Evolutionary conservation across 139 green algal species (phyloP).

Genomic region (Closterium sp.): DNA sequence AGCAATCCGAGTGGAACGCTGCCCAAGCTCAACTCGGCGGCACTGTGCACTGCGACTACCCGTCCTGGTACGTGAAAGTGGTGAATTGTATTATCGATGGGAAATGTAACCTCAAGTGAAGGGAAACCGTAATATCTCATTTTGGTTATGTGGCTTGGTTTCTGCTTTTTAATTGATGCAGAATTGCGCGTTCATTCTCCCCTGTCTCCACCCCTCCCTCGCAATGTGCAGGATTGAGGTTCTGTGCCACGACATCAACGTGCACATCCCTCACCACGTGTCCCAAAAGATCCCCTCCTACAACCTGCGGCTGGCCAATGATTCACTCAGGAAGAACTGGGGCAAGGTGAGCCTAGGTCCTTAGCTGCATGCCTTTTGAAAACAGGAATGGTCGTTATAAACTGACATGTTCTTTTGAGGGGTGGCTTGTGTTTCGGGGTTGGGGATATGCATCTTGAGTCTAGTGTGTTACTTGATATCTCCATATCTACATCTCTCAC

Average conservation of each 20-base stretch:
- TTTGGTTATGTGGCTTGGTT: too few relatives aligned
- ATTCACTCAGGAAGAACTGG: slow-evolving; percentile 48
- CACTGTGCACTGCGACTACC: slow-evolving; percentile 97
- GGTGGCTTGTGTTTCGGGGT: too few relatives aligned
- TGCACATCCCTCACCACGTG: slow-evolving; percentile 96
- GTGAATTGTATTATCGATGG: too few relatives aligned
- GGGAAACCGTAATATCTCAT: too few relatives aligned
- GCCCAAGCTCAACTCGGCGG: slow-evolving; percentile 85
- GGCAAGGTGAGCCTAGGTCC: slow-evolving; percentile 50
- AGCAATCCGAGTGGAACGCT: slow-evolving; percentile 80
- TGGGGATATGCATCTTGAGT: too few relatives aligned
- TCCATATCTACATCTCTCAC: too few relatives aligned
- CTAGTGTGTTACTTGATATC: too few relatives aligned
- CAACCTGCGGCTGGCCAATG: slow-evolving; percentile 74
- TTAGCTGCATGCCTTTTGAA: not conserved
- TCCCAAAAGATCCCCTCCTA: slow-evolving; percentile 83
- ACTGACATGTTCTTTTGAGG: too few relatives aligned
- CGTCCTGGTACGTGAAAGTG: slow-evolving; percentile 55
- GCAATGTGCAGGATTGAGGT: slow-evolving; percentile 79
- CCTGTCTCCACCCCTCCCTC: not conserved
- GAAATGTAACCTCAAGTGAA: too few relatives aligned
- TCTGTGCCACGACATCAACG: slow-evolving; percentile 93
- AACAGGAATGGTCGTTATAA: too few relatives aligned
- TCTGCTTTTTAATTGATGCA: too few relatives aligned
- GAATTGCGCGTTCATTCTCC: not conserved